phyloP scores from a whole-genome alignment of 2,329 filamentous ascomycete genomes.

The Arthrobotrys megalospora region DNA sequence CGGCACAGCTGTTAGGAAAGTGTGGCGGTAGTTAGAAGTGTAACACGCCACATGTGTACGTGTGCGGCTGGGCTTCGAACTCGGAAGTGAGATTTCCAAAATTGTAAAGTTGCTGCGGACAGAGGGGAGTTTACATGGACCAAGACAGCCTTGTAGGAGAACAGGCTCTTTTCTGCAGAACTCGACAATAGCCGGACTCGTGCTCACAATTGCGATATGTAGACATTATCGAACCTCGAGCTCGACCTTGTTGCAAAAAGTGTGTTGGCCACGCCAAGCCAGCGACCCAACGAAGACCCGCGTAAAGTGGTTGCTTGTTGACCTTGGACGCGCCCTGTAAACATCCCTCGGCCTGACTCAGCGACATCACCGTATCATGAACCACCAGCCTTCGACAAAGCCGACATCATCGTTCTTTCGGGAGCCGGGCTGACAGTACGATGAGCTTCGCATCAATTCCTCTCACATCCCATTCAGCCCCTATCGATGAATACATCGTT shows the following conservation, averaged over 20 bases:
- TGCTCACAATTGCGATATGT: background rate
- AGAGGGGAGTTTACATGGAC: too few relatives aligned
- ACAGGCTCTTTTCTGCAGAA: too few relatives aligned
- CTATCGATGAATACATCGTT: slow-evolving; percentile 63
- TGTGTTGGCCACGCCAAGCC: slow-evolving; percentile 10
- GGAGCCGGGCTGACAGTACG: slow-evolving; percentile 38
- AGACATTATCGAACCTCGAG: too few relatives aligned
- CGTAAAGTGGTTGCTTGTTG: slow-evolving; percentile 33
- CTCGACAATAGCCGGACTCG: too few relatives aligned
- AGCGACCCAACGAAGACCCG: background rate
- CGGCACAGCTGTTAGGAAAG: too few relatives aligned
- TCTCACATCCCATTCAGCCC: slow-evolving; percentile 62
- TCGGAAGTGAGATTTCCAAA: too few relatives aligned
- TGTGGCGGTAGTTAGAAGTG: too few relatives aligned
- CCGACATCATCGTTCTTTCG: slow-evolving; percentile 23
- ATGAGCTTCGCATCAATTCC: slow-evolving; percentile 55
- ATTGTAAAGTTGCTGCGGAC: too few relatives aligned
- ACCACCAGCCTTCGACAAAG: slow-evolving; percentile 9
- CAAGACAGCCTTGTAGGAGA: too few relatives aligned
- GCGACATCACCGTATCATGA: slow-evolving; percentile 28
- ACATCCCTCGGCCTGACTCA: slow-evolving; percentile 10
- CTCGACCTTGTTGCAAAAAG: slow-evolving; percentile 2
- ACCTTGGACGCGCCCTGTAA: slow-evolving; percentile 3
- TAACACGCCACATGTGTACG: too few relatives aligned
- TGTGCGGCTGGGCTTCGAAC: too few relatives aligned